phyloP scores from a whole-genome alignment of 1,284 basidiomycete genomes.

The Tilletia setariae region DNA sequence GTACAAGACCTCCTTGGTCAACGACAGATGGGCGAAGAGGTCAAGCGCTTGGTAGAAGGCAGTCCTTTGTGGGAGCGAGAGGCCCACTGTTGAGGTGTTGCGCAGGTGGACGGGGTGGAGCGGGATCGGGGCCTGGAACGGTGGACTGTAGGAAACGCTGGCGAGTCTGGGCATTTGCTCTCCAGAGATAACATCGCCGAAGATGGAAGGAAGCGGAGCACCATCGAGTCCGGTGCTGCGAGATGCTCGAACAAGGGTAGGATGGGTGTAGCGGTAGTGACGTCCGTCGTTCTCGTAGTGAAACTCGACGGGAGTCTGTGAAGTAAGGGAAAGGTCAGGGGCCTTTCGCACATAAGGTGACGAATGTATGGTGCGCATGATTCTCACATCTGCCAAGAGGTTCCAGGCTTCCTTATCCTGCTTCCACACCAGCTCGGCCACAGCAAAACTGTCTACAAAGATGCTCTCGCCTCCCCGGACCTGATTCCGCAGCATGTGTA shows the following conservation, averaged over 20 bases:
- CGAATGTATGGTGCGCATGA: background rate
- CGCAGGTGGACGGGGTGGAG: conserved; percentile 31
- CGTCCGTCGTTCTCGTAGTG: conserved; percentile 89
- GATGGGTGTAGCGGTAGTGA: conserved; percentile 74
- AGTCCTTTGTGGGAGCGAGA: conserved; percentile 23
- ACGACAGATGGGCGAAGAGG: conserved; percentile 66
- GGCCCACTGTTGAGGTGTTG: background rate
- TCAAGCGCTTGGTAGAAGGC: conserved; percentile 60
- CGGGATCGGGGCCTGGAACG: conserved; percentile 77
- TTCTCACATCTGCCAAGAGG: conserved; percentile 61
- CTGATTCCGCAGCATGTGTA: conserved; percentile 72
- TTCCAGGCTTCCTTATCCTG: conserved; percentile 63
- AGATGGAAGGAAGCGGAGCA: conserved; percentile 16
- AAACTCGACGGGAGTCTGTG: conserved; percentile 67
- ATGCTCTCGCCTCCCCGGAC: conserved; percentile 80
- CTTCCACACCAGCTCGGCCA: conserved; percentile 64
- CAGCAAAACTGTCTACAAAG: conserved; percentile 78
- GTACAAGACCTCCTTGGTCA: conserved; percentile 63
- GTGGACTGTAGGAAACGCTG: conserved; percentile 83
- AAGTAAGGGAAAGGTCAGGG: background rate
- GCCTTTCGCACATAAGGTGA: background rate
- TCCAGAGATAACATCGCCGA: conserved; percentile 19
- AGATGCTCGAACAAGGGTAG: conserved; percentile 69
- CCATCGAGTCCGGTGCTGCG: conserved; percentile 35
- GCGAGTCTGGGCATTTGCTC: conserved; percentile 42